Evolutionary conservation across 2,329 filamentous ascomycete genomes (phyloP), one percentile per base, ranked within the genome.

Genomic region (Myotisia sp.): DNA sequence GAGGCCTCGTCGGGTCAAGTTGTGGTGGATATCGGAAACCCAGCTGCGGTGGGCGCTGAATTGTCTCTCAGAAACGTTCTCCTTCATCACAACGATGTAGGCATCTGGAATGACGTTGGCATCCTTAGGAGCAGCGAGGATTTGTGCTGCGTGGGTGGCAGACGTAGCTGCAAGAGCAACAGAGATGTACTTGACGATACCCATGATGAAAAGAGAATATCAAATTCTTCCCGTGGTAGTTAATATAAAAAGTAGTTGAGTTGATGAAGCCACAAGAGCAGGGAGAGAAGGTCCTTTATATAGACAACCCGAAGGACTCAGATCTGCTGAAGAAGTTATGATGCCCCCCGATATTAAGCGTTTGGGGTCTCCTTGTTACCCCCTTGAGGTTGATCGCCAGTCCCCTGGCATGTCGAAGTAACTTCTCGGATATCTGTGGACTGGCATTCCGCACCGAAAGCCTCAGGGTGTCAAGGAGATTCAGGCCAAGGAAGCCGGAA

Each of bases 11-110:
- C 24, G 20, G 12, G 31, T 34, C 5, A 33, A 6, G 23, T 34
- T 34, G 23, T 26, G 29, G 19, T 38, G 29, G 20, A 18, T 29
- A n/a, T 33, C 17, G 14, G 21, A 20, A 18, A 38, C 21, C 36
- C 36, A 38, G 36, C 24, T 34, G 19, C 24, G 18, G 27, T 38
- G 36, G 19, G 17, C n/a, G 4, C 10, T 19, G 29, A 38, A 34
- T n/a, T 26, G 19, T 14, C 28, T 21, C 20, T 24, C 21, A 12
- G 30, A 14, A 21, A 26, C 23, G 17, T 20, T 31, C 17, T 38
- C 31, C 23, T 38, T 38, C 29, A 38, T 27, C 17, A 38, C 31
- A 22, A 38, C 36, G 23, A 38, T 38, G 26, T 38, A 38, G 4
- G 24, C 22, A 31, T 34, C 23, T 16, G 36, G 36, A 14, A 38